Evolutionary conservation across 1,284 basidiomycete species (phyloP).

Genomic region (Malassezia obtusa): DNA sequence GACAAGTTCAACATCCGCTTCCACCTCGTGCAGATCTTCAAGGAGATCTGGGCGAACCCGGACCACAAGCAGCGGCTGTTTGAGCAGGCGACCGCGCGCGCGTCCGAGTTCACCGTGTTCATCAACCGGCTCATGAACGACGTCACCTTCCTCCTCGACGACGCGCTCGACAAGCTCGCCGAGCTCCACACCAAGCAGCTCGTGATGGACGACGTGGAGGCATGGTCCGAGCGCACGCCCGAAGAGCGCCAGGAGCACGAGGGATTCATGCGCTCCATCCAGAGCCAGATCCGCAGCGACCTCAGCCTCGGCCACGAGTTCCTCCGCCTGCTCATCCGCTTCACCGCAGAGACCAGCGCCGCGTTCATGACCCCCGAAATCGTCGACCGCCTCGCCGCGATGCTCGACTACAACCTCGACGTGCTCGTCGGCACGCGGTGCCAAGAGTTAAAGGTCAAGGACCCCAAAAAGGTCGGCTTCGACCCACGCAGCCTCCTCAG

Average conservation of each 20-base stretch:
- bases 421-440: conserved; percentile 78
- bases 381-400: conserved; percentile 85
- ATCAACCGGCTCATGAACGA: conserved; percentile 98
- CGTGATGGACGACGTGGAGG: conserved; percentile 66
- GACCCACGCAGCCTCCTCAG: conserved; percentile 71
- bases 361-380: conserved; percentile 97
- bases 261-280: conserved; percentile 64
- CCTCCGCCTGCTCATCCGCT: conserved; percentile 76
- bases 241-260: conserved; percentile 77
- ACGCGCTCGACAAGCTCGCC: conserved; percentile 76
- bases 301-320: conserved; percentile 77
- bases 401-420: conserved; percentile 90
- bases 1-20: conserved; percentile 79
- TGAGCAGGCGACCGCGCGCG: conserved; percentile 22
- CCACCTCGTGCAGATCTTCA: conserved; percentile 43
- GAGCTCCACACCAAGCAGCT: conserved; percentile 78
- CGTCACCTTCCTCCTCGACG: conserved; percentile 94
- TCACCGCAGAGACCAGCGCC: conserved; percentile 78
- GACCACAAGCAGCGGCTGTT: conserved; percentile 41
- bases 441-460: conserved; percentile 68
- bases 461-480: conserved; percentile 82
- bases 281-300: conserved; percentile 74
- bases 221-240: conserved; percentile 58
- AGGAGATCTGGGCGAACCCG: conserved; percentile 41
- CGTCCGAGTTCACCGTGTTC: conserved; percentile 60